phyloP scores from a whole-genome alignment of 495 filamentous ascomycete genomes.

The Hyaloscypha finlandica region DNA sequence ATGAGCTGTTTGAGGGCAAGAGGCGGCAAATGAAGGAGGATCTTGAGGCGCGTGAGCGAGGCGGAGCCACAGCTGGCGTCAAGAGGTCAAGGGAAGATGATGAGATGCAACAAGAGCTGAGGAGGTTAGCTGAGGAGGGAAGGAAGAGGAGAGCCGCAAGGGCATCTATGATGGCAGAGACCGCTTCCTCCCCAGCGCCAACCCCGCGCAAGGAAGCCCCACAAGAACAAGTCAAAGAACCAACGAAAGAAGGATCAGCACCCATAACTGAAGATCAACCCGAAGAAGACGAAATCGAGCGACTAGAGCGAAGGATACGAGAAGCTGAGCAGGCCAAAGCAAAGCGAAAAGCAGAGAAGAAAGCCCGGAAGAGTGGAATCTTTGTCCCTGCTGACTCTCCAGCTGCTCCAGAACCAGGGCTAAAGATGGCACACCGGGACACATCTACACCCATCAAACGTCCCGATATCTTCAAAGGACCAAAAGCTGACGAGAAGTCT shows the following conservation, averaged over 20 bases:
- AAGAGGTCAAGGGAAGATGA: conserved; percentile 55
- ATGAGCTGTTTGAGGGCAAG: conserved; percentile 64
- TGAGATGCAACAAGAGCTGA: conserved; percentile 61
- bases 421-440: conserved; percentile 23
- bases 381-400: conserved; percentile 31
- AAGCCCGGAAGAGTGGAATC: conserved; percentile 33
- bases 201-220: neutral
- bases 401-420: conserved; percentile 9
- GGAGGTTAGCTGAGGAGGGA: conserved; percentile 66
- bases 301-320: conserved; percentile 28
- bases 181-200: conserved; percentile 21
- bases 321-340: conserved; percentile 30
- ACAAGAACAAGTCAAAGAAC: conserved; percentile 6
- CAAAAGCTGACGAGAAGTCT: conserved; percentile 37
- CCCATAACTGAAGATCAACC: conserved; percentile 9
- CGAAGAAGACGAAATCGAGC: conserved; percentile 32
- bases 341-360: conserved; percentile 34
- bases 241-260: neutral
- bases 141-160: conserved; percentile 51
- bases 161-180: conserved; percentile 46
- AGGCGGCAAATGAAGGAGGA: conserved; percentile 77
- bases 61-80: conserved; percentile 39
- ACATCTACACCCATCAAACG: conserved; percentile 35
- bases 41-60: conserved; percentile 61
- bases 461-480: conserved; percentile 34